Evolutionary conservation across 805 yeast genomes (phyloP), one percentile per base, ranked within the genome.

Genomic region (Torulaspora franciscae): DNA sequence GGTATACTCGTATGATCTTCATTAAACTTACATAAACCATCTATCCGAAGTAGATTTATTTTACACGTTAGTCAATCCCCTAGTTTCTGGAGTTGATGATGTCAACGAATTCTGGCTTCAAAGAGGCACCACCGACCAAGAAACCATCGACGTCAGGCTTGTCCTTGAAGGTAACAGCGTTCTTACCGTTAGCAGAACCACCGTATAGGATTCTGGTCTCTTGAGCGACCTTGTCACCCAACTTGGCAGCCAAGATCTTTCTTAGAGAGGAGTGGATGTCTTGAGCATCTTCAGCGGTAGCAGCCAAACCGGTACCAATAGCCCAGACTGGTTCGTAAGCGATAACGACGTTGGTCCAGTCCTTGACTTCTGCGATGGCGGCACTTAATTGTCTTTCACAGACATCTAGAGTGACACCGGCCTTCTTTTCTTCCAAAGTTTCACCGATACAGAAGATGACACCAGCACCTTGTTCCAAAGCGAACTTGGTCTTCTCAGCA

Each of bases 251-350:
- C 69, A 93, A 79, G 79, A 78, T 89, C 51, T 72, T 78, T 79
- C 99, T 86, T 74, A 93, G 87, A 59, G 77, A 77, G 67, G 79
- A 78, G 76, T 93, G 99, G 64, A 93, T 87, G 57, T 83, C 88
- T 76, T 93, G 96, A 58, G 99, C 99, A 68, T 93, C 99, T 58
- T 85, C 86, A 58, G 99, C 89, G 60, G 99, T 93, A 51, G 99
- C 98, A 62, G 98, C 96, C 66, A 93, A 81, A 67, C 99, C 99
- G 60, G 98, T 90, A 70, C 99, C 99, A 62, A 93, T 93, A 62
- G 99, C 99, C 99, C 99, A 93, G 58, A 93, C 96, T 62, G 99
- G 99, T 77, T 93, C 99, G 76, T 93, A 93, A 64, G 99, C 99
- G 69, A 93, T 74, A 56, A 93, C 98, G 57, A 93, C 76, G 70